Conservation (phyloP, 352 stramenopile genomes). For the Phytophthora ramorum region DNA sequence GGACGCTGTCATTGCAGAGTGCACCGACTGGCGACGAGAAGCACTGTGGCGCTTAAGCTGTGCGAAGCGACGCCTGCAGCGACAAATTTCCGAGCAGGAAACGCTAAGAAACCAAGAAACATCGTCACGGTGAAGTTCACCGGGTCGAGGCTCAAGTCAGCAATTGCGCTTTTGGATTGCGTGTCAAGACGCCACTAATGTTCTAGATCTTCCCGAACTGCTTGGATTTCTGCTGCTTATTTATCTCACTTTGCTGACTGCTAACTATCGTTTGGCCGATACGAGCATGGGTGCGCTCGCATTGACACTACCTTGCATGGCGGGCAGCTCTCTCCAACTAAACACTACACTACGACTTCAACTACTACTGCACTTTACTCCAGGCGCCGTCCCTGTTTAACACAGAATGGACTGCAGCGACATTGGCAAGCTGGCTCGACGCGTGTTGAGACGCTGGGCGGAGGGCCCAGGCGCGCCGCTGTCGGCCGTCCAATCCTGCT, state of each 20-base stretch:
- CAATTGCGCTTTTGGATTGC: slow-evolving; percentile 5
- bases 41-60: too few relatives aligned
- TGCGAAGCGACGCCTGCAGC: too few relatives aligned
- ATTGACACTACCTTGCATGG: neutral
- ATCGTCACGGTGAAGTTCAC: too few relatives aligned
- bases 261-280: neutral
- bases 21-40: too few relatives aligned
- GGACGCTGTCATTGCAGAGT: neutral
- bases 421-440: slow-evolving; percentile 54
- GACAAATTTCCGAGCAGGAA: slow-evolving; percentile 8
- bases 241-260: slow-evolving; percentile 16
- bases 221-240: slow-evolving; percentile 11
- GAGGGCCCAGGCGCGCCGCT: slow-evolving; percentile 3
- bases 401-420: slow-evolving; percentile 81
- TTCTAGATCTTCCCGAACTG: slow-evolving; percentile 27
- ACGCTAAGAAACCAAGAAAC: slow-evolving; percentile 3
- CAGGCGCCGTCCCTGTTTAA: slow-evolving; percentile 28
- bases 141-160: too few relatives aligned
- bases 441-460: slow-evolving; percentile 45
- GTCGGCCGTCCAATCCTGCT: slow-evolving; percentile 26
- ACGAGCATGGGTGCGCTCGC: neutral
- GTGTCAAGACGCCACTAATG: slow-evolving; percentile 17
- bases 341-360: slow-evolving; percentile 31
- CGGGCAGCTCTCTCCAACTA: neutral
- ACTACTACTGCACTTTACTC: slow-evolving; percentile 5